Evolutionary conservation across 352 stramenopile species (phyloP).

Genomic region (Pythium aristosporum): DNA sequence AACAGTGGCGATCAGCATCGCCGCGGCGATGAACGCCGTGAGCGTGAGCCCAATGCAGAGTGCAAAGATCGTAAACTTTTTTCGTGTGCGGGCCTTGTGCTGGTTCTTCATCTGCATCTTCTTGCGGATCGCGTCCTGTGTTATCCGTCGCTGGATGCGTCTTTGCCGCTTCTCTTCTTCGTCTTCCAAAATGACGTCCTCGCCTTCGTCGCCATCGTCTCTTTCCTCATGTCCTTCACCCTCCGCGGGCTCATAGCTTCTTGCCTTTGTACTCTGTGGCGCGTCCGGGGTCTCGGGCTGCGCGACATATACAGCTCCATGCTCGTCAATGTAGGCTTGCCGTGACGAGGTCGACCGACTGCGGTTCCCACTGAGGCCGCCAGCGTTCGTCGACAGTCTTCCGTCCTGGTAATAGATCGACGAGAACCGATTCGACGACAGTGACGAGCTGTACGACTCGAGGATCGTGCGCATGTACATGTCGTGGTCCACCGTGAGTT

Average conservation of each 20-base stretch:
- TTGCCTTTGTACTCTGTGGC: neutral
- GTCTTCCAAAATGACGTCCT: constrained; percentile 26
- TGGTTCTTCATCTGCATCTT: constrained; percentile 57
- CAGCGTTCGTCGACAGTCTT: neutral
- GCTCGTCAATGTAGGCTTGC: constrained; percentile 22
- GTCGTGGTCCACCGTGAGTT: constrained; percentile 50
- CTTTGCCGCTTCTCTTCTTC: constrained; percentile 47
- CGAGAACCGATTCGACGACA: constrained; percentile 63
- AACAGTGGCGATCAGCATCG: constrained; percentile 54
- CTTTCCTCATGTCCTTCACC: constrained; percentile 7
- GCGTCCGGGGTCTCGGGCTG: constrained; percentile 24
- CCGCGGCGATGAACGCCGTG: constrained; percentile 54
- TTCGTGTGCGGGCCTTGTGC: constrained; percentile 49
- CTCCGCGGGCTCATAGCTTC: neutral
- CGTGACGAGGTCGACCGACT: constrained; percentile 14
- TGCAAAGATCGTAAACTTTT: constrained; percentile 61
- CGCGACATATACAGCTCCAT: constrained; percentile 22
- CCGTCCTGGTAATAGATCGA: constrained; percentile 23
- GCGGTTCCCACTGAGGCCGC: neutral
- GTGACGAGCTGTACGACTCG: constrained; percentile 72
- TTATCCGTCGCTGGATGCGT: constrained; percentile 49
- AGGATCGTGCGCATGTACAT: constrained; percentile 72
- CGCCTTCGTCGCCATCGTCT: neutral
- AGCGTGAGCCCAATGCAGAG: constrained; percentile 58
- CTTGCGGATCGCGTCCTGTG: constrained; percentile 55